These are phyloP conservation scores for Prototheca wickerhamii DNA, from an alignment of 163 green algal genomes.

Conservation along the genomic window DNA sequence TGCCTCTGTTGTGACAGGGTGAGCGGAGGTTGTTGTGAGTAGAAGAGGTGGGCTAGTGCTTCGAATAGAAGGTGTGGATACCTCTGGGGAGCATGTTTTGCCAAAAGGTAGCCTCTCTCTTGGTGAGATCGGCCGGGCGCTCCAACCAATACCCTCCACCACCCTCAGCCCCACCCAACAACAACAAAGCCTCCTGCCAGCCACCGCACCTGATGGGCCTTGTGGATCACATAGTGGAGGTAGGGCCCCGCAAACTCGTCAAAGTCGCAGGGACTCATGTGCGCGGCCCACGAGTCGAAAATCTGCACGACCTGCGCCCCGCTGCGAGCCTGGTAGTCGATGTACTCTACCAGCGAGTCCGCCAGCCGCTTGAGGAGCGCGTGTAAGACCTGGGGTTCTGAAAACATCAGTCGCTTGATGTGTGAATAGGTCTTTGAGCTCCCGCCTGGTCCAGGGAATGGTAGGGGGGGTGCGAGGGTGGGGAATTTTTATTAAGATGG, in stretches of 20 bases:
- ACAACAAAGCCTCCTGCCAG: too few species aligned
- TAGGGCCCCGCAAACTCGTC: constrained; percentile 78
- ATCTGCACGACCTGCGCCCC: constrained; percentile 86
- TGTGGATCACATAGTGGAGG: constrained; percentile 72
- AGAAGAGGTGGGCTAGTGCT: background rate
- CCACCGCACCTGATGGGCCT: constrained; percentile 55
- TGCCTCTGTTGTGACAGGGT: background rate
- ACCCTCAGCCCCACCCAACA: too few species aligned
- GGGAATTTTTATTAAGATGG: background rate
- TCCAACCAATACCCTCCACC: too few species aligned
- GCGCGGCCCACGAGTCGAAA: constrained; percentile 89
- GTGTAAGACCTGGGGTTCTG: constrained; percentile 69
- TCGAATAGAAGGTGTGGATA: too few species aligned
- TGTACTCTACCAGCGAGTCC: constrained; percentile 80
- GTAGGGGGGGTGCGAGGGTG: background rate
- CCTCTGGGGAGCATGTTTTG: too few species aligned
- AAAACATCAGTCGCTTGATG: constrained; percentile 83
- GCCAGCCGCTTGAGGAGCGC: constrained; percentile 81
- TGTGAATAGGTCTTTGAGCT: constrained; percentile 76
- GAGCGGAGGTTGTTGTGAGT: background rate
- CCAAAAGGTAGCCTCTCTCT: too few species aligned
- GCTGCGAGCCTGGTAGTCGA: constrained; percentile 68
- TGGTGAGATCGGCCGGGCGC: too few species aligned
- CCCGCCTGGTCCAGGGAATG: constrained; percentile 22
- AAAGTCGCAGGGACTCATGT: constrained; percentile 83